Conservation (phyloP, 2,329 filamentous ascomycete species). For the Chrysoporthe cubensis region DNA sequence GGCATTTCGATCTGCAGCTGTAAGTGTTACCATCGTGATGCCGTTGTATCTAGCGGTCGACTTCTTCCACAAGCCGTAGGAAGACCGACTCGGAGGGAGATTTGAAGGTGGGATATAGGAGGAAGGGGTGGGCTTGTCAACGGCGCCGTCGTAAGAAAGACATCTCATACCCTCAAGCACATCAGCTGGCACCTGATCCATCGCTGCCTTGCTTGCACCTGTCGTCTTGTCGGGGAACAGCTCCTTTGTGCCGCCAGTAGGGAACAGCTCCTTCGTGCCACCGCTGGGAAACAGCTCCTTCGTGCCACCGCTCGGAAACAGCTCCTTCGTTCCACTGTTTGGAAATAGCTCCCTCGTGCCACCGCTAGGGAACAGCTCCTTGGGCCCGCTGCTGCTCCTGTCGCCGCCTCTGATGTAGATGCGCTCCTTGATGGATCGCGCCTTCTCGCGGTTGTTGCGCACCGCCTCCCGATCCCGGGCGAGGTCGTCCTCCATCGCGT, state of each 20-base stretch:
- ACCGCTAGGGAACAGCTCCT: constrained; percentile 56
- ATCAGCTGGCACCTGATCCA: constrained; percentile 40
- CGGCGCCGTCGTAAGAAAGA: constrained; percentile 29
- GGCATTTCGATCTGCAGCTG: constrained; percentile 18
- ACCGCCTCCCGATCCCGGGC: constrained; percentile 37
- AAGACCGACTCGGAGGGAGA: background rate
- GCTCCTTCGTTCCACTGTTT: constrained; percentile 30
- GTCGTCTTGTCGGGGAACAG: constrained; percentile 56
- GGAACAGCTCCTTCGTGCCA: constrained; percentile 64
- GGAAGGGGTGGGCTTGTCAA: constrained; percentile 14
- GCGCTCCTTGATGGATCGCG: constrained; percentile 51
- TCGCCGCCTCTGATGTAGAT: constrained; percentile 43
- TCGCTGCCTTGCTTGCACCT: constrained; percentile 35
- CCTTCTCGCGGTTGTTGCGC: constrained; percentile 47
- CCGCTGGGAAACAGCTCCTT: constrained; percentile 51
- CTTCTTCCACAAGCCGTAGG: background rate
- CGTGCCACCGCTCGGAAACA: constrained; percentile 13
- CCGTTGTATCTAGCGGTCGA: background rate
- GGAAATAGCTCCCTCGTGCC: constrained; percentile 67
- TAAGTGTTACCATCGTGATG: constrained; percentile 20
- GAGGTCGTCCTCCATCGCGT: constrained; percentile 38
- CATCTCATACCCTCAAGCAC: constrained; percentile 42
- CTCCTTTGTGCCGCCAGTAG: constrained; percentile 51
- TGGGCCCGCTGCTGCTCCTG: constrained; percentile 35
- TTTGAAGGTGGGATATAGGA: background rate